phyloP scores from a whole-genome alignment of 805 yeast genomes.

The Jamesozyma spencerorum region DNA sequence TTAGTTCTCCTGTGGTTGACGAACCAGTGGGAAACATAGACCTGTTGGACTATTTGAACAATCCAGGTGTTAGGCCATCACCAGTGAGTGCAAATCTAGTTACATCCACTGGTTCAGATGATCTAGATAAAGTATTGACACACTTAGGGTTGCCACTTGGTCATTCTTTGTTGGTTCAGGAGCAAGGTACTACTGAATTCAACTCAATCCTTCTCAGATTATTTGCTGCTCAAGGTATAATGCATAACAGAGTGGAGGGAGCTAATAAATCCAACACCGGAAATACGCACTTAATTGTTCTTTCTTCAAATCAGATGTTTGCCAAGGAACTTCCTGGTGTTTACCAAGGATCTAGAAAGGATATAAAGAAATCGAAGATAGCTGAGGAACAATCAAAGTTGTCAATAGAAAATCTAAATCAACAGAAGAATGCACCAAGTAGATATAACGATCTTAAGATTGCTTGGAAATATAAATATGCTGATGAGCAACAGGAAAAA shows the following conservation, averaged over 20 bases:
- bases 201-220: constrained; percentile 57
- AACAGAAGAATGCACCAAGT: constrained; percentile 19
- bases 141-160: constrained; percentile 88
- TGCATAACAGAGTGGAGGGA: constrained; percentile 47
- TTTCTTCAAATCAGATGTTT: constrained; percentile 54
- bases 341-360: constrained; percentile 59
- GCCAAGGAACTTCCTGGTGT: constrained; percentile 67
- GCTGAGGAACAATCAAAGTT: constrained; percentile 50
- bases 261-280: constrained; percentile 17
- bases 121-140: constrained; percentile 61
- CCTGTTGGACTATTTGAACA: constrained; percentile 6
- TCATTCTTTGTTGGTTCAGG: constrained; percentile 60
- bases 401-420: constrained; percentile 57
- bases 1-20: neutral
- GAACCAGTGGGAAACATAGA: neutral
- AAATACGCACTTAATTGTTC: constrained; percentile 52
- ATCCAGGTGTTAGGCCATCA: constrained; percentile 71
- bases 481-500: constrained; percentile 22
- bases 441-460: constrained; percentile 54
- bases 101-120: constrained; percentile 70
- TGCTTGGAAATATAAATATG: constrained; percentile 86
- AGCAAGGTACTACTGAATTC: constrained; percentile 83
- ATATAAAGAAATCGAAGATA: constrained; percentile 52
- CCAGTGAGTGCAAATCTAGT: constrained; percentile 60
- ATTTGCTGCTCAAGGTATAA: constrained; percentile 68